These are phyloP conservation scores for Perkinsus marinus DNA, from an alignment of 169 alveolate genomes.

Conservation along the genomic window DNA sequence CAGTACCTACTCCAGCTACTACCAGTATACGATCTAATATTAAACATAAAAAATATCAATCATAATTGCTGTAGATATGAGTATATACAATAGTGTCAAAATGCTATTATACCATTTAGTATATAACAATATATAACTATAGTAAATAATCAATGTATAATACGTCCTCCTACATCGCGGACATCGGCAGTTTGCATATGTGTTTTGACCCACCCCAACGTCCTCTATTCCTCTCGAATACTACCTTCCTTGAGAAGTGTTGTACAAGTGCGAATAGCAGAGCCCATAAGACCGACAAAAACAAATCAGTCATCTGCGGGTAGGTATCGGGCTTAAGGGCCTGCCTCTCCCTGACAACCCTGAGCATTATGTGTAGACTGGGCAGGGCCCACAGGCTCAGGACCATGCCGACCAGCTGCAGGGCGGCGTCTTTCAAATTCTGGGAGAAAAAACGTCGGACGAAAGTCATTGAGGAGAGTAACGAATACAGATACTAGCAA, in stretches of 20 bases:
- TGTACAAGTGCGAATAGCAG: background rate
- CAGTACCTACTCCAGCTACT: background rate
- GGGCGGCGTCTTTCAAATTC: background rate
- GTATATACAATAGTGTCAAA: no score
- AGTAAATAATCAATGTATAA: no score
- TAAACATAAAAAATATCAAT: no score
- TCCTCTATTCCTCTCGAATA: no score
- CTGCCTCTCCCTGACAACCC: background rate
- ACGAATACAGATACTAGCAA: background rate
- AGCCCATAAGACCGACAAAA: background rate
- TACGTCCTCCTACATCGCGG: no score
- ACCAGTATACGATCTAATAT: no score
- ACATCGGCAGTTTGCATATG: no score
- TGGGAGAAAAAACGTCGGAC: background rate
- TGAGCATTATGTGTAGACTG: background rate
- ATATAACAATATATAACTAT: no score
- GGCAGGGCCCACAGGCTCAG: background rate
- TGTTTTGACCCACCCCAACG: no score
- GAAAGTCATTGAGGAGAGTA: background rate
- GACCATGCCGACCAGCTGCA: background rate
- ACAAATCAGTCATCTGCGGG: background rate
- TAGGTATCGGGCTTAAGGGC: background rate
- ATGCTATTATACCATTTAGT: no score
- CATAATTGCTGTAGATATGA: no score
- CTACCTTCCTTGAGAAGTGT: background rate